These are phyloP conservation scores for Diaporthe amygdali DNA, from an alignment of 2,329 filamentous ascomycete species.

Conservation along the genomic window DNA sequence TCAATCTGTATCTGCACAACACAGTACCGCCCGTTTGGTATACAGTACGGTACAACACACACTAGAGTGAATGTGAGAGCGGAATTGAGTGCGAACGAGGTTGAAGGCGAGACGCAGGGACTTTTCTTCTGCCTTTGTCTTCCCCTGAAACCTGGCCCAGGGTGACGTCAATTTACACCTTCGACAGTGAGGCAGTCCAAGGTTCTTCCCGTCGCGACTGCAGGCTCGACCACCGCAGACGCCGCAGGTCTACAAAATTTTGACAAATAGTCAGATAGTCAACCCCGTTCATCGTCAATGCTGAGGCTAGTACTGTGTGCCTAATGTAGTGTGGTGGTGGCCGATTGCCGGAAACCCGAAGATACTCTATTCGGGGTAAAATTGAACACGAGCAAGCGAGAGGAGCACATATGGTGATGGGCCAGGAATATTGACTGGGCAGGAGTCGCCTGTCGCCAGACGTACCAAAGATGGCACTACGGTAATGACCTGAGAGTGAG, in stretches of 20 bases:
- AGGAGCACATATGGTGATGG: slow-evolving; percentile 13
- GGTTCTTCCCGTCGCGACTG: slow-evolving; percentile 3
- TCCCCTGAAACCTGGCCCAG: not conserved
- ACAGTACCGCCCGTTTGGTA: not conserved
- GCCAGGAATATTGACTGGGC: not conserved
- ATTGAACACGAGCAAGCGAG: slow-evolving; percentile 18
- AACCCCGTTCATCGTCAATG: not conserved
- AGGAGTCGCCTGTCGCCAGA: not conserved
- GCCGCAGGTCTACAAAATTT: not conserved
- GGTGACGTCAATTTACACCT: not conserved
- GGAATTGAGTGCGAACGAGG: not conserved
- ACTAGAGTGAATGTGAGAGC: not conserved
- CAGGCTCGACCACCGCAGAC: not conserved
- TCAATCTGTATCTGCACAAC: not conserved
- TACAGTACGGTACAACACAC: too few relatives aligned
- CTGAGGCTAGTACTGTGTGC: not conserved
- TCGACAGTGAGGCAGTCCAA: not conserved
- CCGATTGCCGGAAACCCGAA: not conserved
- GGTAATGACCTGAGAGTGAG: not conserved
- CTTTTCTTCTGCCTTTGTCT: not conserved
- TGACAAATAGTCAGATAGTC: slow-evolving; percentile 1
- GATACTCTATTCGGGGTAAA: not conserved
- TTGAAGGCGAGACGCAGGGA: not conserved
- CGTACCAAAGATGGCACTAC: not conserved
- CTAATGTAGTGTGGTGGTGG: not conserved